phyloP scores from a whole-genome alignment of 805 yeast species.

The Wickerhamomyces alni region DNA sequence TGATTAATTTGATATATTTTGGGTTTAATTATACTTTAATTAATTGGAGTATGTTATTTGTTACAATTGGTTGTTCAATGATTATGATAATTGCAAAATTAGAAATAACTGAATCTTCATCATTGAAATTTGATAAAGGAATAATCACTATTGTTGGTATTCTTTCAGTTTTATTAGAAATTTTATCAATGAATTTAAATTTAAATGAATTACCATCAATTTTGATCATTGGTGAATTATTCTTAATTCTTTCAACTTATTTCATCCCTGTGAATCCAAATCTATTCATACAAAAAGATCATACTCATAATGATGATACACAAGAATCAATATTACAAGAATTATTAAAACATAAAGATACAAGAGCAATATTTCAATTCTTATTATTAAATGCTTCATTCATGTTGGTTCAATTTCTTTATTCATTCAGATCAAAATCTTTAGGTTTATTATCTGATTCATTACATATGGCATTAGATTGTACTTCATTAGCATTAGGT shows the following conservation, averaged over 20 bases:
- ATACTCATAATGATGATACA: background rate
- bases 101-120: slow-evolving; percentile 11
- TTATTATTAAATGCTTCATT: slow-evolving; percentile 80
- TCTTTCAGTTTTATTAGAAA: slow-evolving; percentile 28
- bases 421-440: slow-evolving; percentile 89
- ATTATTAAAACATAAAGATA: slow-evolving; percentile 46
- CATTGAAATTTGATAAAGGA: slow-evolving; percentile 9
- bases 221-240: slow-evolving; percentile 11
- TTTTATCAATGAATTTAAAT: slow-evolving; percentile 26
- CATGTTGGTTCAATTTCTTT: slow-evolving; percentile 89
- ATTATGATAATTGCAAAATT: slow-evolving; percentile 14
- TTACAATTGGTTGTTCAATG: slow-evolving; percentile 20
- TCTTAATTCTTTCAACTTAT: slow-evolving; percentile 6
- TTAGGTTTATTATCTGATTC: slow-evolving; percentile 89
- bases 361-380: slow-evolving; percentile 85
- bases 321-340: slow-evolving; percentile 14
- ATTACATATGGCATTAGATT: slow-evolving; percentile 93
- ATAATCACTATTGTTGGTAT: slow-evolving; percentile 22
- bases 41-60: slow-evolving; percentile 20
- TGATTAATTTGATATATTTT: slow-evolving; percentile 2
- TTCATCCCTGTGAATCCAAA: slow-evolving; percentile 13
- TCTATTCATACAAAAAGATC: slow-evolving; percentile 2
- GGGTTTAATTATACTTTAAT: slow-evolving; percentile 3
- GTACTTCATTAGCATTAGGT: slow-evolving; percentile 85
- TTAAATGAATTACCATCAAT: slow-evolving; percentile 5